Evolutionary conservation across 257 asterid genomes (phyloP).

Genomic region (Scutellaria galericulata): DNA sequence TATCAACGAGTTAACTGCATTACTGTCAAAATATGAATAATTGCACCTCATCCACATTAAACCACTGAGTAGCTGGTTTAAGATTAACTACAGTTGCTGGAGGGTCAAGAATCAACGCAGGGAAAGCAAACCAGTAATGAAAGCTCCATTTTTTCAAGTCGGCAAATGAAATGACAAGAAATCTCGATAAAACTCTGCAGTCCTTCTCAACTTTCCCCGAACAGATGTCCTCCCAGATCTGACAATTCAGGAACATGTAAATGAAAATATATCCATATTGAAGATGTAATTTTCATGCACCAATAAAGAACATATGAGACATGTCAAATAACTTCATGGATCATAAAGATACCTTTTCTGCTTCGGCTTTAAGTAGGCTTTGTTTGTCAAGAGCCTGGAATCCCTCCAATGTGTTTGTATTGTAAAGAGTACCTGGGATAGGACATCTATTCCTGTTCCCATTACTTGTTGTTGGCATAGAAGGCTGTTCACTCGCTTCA

Average conservation of each 20-base stretch:
- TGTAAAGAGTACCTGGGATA: conserved; percentile 80
- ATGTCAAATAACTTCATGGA: neutral
- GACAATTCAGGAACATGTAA: conserved; percentile 36
- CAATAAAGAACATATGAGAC: conserved; percentile 6
- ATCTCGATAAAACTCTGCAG: conserved; percentile 74
- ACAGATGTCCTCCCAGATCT: conserved; percentile 89
- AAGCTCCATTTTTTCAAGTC: conserved; percentile 96
- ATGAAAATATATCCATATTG: conserved; percentile 27
- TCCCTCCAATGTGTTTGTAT: conserved; percentile 86
- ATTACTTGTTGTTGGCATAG: conserved; percentile 37
- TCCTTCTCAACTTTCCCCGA: conserved; percentile 85
- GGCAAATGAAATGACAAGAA: conserved; percentile 88
- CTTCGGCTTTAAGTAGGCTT: conserved; percentile 68
- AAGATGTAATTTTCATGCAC: conserved; percentile 17
- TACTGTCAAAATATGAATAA: conserved; percentile 25
- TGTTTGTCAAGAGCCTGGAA: conserved; percentile 78
- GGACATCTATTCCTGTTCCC: conserved; percentile 94
- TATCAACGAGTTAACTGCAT: conserved; percentile 15
- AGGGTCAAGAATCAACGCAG: conserved; percentile 84
- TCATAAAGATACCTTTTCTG: conserved; percentile 57
- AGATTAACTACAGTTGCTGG: conserved; percentile 72
- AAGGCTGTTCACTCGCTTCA: conserved; percentile 54
- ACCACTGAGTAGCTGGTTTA: conserved; percentile 79
- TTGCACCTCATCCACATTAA: conserved; percentile 74
- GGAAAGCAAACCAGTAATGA: conserved; percentile 96